These are phyloP conservation scores for Candida argentea DNA, from an alignment of 805 yeast genomes.

Conservation along the genomic window DNA sequence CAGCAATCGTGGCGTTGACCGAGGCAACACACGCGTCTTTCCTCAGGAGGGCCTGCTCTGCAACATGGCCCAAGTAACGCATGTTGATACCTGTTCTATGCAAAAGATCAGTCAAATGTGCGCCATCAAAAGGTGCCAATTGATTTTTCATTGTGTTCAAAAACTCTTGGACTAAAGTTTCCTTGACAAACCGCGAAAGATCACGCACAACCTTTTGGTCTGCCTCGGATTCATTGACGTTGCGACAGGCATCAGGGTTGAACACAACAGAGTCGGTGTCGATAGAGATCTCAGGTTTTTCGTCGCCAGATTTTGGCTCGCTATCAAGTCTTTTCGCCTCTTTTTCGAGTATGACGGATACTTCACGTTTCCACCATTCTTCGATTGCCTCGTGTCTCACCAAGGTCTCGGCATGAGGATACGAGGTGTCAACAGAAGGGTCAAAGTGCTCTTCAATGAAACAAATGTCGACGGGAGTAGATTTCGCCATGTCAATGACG, in stretches of 20 bases:
- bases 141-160: constrained; percentile 45
- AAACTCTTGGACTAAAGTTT: constrained; percentile 51
- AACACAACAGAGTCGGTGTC: constrained; percentile 46
- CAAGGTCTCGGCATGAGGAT: constrained; percentile 75
- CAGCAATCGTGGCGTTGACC: constrained; percentile 10
- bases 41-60: constrained; percentile 20
- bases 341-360: constrained; percentile 40
- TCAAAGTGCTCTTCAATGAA: constrained; percentile 54
- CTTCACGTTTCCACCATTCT: constrained; percentile 75
- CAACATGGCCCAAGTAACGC: constrained; percentile 72
- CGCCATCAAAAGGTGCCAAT: constrained; percentile 72
- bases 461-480: constrained; percentile 75
- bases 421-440: constrained; percentile 32
- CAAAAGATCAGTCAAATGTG: constrained; percentile 54
- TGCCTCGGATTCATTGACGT: constrained; percentile 27
- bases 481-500: constrained; percentile 71
- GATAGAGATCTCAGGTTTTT: constrained; percentile 40
- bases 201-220: constrained; percentile 61
- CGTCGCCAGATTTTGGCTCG: constrained; percentile 27
- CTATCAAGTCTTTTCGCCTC: constrained; percentile 40
- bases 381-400: constrained; percentile 83
- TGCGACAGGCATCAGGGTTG: constrained; percentile 71
- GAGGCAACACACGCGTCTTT: constrained; percentile 10
- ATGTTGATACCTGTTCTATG: constrained; percentile 82
- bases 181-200: constrained; percentile 53